These are phyloP conservation scores for Hyparrhenia diplandra DNA, from an alignment of 176 grass and related monocot species.

Conservation along the genomic window DNA sequence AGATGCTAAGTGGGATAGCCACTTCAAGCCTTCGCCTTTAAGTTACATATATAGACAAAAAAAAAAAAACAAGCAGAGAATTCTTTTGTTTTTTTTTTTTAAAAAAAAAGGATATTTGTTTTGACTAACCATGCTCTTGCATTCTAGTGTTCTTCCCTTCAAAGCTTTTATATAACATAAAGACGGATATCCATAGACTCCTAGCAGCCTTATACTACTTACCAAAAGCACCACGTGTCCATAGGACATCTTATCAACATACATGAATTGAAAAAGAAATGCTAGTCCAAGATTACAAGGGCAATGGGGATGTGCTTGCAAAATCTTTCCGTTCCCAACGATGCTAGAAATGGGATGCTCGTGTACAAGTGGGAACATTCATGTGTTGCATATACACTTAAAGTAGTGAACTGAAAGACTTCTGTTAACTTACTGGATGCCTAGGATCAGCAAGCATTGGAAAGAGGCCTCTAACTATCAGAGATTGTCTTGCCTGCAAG, in stretches of 20 bases:
- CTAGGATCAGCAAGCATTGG: constrained; percentile 98
- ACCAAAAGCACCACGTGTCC: not conserved
- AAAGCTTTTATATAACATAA: not conserved
- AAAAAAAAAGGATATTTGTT: not conserved
- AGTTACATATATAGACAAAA: not conserved
- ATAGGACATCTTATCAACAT: not conserved
- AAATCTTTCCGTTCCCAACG: not conserved
- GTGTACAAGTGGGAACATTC: not conserved
- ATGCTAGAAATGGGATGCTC: not conserved
- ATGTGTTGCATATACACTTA: not conserved
- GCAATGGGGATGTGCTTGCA: not conserved
- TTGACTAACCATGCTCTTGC: not conserved
- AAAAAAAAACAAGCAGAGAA: not conserved
- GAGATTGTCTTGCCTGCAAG: constrained; percentile 91
- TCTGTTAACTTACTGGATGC: constrained; percentile 69
- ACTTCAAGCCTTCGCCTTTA: not conserved
- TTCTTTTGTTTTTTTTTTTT: too few species aligned
- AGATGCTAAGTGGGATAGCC: not conserved
- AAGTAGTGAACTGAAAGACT: not conserved
- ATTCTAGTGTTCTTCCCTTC: not conserved
- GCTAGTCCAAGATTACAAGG: not conserved
- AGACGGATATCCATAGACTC: too few species aligned
- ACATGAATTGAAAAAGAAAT: too few species aligned
- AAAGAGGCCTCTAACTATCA: constrained; percentile 95
- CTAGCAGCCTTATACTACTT: not conserved